Base-by-base conservation (phyloP, 192 early-diverging fungal genomes). In the Coemansia sp. region DNA sequence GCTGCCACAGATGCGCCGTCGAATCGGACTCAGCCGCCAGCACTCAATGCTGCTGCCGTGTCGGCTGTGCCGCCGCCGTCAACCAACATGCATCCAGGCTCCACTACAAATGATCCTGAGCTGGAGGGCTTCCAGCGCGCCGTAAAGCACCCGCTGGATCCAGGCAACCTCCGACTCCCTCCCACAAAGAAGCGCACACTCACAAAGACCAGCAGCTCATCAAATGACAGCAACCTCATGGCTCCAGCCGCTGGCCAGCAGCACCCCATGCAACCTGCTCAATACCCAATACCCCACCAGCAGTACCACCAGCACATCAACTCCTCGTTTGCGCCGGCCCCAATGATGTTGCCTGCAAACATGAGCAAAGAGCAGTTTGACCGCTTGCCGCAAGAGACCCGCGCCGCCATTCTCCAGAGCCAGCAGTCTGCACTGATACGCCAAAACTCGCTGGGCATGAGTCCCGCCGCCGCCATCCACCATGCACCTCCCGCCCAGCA, bases 81-180 rank as follows among this genome's bases (percentile, higher is more conserved):
- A 32, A 72, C 70, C 1, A 79, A 79, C 34, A 67, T 79, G 65
- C 76, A 79, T 41, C 76, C 76, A 6, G 60, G 60, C 29, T 65
- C 76, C 10, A 43, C 72, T 17, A 80, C 77, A 2, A 63, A 61
- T 11, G 77, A 74, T 14, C 77, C 77, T 2, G 60, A 72, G 22
- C 58, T 74, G 17, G 77, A 74, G 37, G 59, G 64, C 46, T 80
- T 80, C 37, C 68, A 74, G 36, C 66, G 67, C 46, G 77, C 77
- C 1, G 77, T 74, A 26, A 80, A 80, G 58, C 77, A 80, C 19
- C 77, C 71, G 48, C 60, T 80, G 41, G 77, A 80, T 29, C 62
- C 67, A 0, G 63, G 35, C 18, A 80, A 53, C 24, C 72, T 80
- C 32, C 68, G 60, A 44, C 77, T 80, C 0, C 77, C 77, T 7